Base-by-base conservation (phyloP, 306 rosid genomes). In the Dalbergia cultrata region DNA sequence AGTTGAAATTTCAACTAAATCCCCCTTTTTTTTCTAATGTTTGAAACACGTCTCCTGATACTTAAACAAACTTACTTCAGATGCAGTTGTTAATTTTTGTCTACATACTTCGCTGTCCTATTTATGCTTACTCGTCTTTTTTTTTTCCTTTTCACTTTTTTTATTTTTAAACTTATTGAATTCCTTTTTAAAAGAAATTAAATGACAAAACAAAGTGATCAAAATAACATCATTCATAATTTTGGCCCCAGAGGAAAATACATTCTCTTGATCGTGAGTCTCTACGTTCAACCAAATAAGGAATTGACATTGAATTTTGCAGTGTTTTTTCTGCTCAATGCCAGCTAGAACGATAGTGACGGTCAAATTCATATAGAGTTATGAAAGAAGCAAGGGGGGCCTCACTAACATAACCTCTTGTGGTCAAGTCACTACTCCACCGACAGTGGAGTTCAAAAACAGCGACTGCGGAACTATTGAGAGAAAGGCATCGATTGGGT, bases 381-480 rank as follows among this genome's bases (percentile, higher is more conserved):
- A 41, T 17, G 14, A 74, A 43, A 21, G 7, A 50, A 16, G 21
- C 13, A 12, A n/a, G 39, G 60, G 70, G 70, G 59, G 10, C 70
- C 34, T 56, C 22, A 7, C 1, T 6, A 16, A 22, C 61, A 75
- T n/a, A 14, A 58, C 43, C 9, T 61, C 43, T 75, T 34, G 43
- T 64, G 43, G 73, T 64, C 53, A 41, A 22, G 8, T 26, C 37
- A 10, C 12, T 4, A 41, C 9, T 19, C 58, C 80, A 83, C 83
- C 83, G 86, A 83, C 83, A 57, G 18, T 31, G 67, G 70, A 82
- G 63, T 82, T 43, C 35, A 13, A 13, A 62, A 70, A 69, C 78
- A 70, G 74, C 58, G 35, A 22, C 22, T 18, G 33, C 13, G 37
- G 26, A 52, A 72, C 33, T 22, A 41, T 16, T n/a, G 13, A 19